Conservation (phyloP, 371 early-diverging fungal species). For the Lichtheimia ornata region DNA sequence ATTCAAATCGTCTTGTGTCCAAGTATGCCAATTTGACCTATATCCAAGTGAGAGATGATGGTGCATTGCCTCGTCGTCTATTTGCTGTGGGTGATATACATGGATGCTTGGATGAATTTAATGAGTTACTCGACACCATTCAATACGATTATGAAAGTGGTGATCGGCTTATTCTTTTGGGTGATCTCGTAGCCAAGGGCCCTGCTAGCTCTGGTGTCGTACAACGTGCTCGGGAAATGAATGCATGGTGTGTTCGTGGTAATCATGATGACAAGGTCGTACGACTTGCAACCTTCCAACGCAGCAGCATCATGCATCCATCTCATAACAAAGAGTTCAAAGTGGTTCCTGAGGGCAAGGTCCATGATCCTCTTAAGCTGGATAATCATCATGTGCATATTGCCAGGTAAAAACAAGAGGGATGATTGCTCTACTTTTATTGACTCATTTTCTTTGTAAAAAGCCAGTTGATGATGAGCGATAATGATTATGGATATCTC, state of each 20-base stretch:
- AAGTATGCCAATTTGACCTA: conserved; percentile 41
- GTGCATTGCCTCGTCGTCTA: conserved; percentile 32
- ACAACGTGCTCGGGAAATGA: conserved; percentile 49
- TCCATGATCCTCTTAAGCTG: conserved; percentile 43
- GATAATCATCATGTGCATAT: conserved; percentile 40
- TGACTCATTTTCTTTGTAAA: not conserved
- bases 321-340: not conserved
- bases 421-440: not conserved
- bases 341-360: conserved; percentile 34
- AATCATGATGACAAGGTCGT: conserved; percentile 78
- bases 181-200: conserved; percentile 73
- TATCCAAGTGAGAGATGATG: conserved; percentile 16
- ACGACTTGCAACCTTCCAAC: conserved; percentile 53
- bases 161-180: conserved; percentile 67
- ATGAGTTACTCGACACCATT: conserved; percentile 49
- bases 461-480: conserved; percentile 27
- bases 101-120: conserved; percentile 60
- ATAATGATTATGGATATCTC: conserved; percentile 57
- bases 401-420: conserved; percentile 33
- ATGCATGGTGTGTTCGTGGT: conserved; percentile 68
- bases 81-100: conserved; percentile 79
- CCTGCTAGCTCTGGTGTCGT: conserved; percentile 66
- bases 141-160: conserved; percentile 29
- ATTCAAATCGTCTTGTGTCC: conserved; percentile 17
- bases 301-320: not conserved